A percentile compares a stretch with the other conserved stretches of the same genome.
phyloP scores from a whole-genome alignment of 2,329 filamentous ascomycete species.

The Cercospora citrullina region DNA sequence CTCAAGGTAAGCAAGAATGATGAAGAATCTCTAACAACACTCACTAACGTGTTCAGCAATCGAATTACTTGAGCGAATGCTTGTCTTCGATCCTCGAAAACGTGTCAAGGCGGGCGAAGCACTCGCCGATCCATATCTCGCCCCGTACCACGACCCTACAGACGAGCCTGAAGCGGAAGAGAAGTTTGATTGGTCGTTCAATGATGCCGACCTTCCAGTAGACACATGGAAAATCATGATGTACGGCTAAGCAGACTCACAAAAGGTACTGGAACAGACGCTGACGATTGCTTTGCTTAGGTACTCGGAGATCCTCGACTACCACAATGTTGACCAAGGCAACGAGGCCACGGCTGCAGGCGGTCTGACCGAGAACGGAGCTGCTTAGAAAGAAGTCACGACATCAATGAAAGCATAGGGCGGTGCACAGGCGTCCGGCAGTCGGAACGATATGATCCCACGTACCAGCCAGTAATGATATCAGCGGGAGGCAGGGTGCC shows the following conservation, averaged over 20 bases:
- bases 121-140: conserved; percentile 87
- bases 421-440: conserved; percentile 12
- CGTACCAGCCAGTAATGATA: conserved; percentile 1
- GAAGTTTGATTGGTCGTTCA: conserved; percentile 99
- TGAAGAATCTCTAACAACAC: background rate
- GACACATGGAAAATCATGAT: conserved; percentile 99
- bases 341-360: conserved; percentile 31
- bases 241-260: conserved; percentile 54
- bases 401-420: conserved; percentile 10
- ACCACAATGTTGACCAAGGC: conserved; percentile 82
- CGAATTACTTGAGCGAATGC: conserved; percentile 91
- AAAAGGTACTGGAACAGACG: background rate
- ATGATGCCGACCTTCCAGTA: conserved; percentile 93
- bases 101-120: conserved; percentile 84
- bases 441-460: background rate
- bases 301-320: conserved; percentile 98
- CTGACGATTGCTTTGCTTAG: conserved; percentile 49
- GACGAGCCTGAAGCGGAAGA: conserved; percentile 94
- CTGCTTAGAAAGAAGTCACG: conserved; percentile 15
- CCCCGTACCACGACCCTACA: conserved; percentile 94
- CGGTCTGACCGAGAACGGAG: conserved; percentile 22
- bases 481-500: background rate
- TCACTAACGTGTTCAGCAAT: conserved; percentile 55
- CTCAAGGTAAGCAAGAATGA: conserved; percentile 39
- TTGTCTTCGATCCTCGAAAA: conserved; percentile 98